These are phyloP conservation scores for Daldinia sp. DNA, from an alignment of 2,329 filamentous ascomycete species.

Conservation along the genomic window DNA sequence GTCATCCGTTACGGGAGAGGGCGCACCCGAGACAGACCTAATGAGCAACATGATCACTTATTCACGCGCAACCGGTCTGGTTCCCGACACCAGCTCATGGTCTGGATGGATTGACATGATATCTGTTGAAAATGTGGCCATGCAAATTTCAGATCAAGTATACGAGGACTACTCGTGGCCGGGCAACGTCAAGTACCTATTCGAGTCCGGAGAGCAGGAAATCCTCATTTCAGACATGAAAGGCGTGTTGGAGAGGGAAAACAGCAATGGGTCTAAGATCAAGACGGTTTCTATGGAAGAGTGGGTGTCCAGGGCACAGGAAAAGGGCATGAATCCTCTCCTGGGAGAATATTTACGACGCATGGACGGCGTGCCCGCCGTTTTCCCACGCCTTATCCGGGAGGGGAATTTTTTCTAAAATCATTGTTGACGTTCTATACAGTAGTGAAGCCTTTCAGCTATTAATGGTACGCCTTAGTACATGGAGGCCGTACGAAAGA, in stretches of 20 bases:
- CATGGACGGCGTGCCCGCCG: not conserved
- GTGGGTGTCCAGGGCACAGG: not conserved
- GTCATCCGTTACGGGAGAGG: slow-evolving; percentile 8
- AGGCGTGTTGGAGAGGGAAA: not conserved
- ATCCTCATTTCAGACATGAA: not conserved
- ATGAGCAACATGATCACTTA: slow-evolving; percentile 11
- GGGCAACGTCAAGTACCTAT: not conserved
- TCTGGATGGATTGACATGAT: not conserved
- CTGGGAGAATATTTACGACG: not conserved
- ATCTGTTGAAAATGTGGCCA: not conserved
- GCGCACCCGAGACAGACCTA: slow-evolving; percentile 14
- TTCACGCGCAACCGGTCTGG: not conserved
- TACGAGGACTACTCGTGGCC: slow-evolving; percentile 3
- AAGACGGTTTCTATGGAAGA: not conserved
- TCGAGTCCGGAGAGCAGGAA: not conserved
- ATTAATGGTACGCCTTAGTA: too few species aligned
- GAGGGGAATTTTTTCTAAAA: not conserved
- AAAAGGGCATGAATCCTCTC: slow-evolving; percentile 1
- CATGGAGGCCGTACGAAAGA: too few species aligned
- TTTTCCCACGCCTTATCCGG: not conserved
- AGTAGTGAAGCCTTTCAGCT: too few species aligned
- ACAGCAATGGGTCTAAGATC: not conserved
- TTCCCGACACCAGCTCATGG: not conserved
- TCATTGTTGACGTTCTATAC: too few species aligned
- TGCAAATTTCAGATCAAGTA: not conserved